These are phyloP conservation scores for Cercophora scortea DNA, from an alignment of 495 filamentous ascomycete genomes.

Conservation along the genomic window DNA sequence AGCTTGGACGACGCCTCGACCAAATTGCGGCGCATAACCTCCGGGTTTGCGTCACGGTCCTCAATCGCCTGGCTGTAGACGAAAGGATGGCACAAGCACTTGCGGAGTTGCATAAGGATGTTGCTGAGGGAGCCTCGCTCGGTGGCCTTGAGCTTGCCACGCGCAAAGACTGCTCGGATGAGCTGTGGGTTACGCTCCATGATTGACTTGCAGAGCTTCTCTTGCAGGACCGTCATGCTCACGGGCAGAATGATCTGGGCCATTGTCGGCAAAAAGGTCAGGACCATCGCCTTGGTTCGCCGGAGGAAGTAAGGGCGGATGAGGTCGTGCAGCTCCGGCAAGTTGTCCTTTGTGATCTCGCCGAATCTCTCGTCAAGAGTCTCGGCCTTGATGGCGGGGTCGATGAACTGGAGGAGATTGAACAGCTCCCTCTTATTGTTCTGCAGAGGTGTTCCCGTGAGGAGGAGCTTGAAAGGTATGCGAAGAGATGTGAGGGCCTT, in stretches of 20 bases:
- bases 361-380: constrained; percentile 67
- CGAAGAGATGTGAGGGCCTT: constrained; percentile 60
- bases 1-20: constrained; percentile 91
- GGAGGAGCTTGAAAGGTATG: constrained; percentile 69
- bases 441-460: constrained; percentile 89
- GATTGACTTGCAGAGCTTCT: constrained; percentile 91
- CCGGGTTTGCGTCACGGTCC: constrained; percentile 51
- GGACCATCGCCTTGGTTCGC: constrained; percentile 81
- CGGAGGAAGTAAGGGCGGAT: constrained; percentile 67
- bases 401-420: constrained; percentile 89
- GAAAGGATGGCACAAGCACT: constrained; percentile 93
- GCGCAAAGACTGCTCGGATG: constrained; percentile 76
- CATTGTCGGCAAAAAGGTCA: constrained; percentile 86
- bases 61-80: constrained; percentile 86
- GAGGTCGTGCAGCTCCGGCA: constrained; percentile 69
- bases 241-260: constrained; percentile 91
- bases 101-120: constrained; percentile 90
- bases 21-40: constrained; percentile 62
- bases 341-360: constrained; percentile 68
- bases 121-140: constrained; percentile 82
- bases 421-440: constrained; percentile 94
- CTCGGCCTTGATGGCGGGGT: constrained; percentile 57
- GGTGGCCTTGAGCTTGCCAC: constrained; percentile 50
- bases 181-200: constrained; percentile 79
- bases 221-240: constrained; percentile 85